Evolutionary conservation across 306 rosid species (phyloP).

Genomic region (Aeschynomene evenia): DNA sequence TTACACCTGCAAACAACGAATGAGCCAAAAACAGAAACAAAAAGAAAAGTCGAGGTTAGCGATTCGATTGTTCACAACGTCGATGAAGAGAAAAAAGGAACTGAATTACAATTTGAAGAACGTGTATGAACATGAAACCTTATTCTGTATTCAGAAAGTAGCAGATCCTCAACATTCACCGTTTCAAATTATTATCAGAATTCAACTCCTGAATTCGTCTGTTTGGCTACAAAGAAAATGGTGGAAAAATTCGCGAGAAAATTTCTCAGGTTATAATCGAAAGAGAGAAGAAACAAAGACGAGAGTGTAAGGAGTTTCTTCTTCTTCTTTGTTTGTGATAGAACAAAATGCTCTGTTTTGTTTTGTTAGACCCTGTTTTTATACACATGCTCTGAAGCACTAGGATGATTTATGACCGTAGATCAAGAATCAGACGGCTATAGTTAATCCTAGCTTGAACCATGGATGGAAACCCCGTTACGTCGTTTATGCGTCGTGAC

Average conservation of each 20-base stretch:
- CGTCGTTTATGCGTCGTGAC: constrained; percentile 14
- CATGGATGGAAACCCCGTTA: constrained; percentile 46
- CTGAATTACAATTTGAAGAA: no score
- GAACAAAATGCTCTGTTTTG: constrained; percentile 56
- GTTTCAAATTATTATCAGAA: constrained; percentile 23
- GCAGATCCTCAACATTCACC: constrained; percentile 55
- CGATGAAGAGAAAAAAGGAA: not conserved
- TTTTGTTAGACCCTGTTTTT: constrained; percentile 38
- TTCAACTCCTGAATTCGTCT: constrained; percentile 15
- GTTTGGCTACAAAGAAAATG: constrained; percentile 23
- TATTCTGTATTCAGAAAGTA: constrained; percentile 24
- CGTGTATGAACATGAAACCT: constrained; percentile 37
- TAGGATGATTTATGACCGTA: constrained; percentile 35
- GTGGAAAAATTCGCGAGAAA: constrained; percentile 19
- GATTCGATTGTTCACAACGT: constrained; percentile 8
- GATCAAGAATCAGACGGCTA: constrained; percentile 48
- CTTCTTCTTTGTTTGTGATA: constrained; percentile 30
- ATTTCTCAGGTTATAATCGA: not conserved
- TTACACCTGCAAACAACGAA: constrained; percentile 37
- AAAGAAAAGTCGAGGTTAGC: constrained; percentile 2
- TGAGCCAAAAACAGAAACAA: not conserved
- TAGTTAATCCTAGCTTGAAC: not conserved
- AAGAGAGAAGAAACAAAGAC: constrained; percentile 17
- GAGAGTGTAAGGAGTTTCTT: constrained; percentile 35
- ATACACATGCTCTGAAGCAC: constrained; percentile 46